Evolutionary conservation across 2,329 filamentous ascomycete species (phyloP), one percentile per base, ranked within the genome.

Genomic region (Botrytis paeoniae): DNA sequence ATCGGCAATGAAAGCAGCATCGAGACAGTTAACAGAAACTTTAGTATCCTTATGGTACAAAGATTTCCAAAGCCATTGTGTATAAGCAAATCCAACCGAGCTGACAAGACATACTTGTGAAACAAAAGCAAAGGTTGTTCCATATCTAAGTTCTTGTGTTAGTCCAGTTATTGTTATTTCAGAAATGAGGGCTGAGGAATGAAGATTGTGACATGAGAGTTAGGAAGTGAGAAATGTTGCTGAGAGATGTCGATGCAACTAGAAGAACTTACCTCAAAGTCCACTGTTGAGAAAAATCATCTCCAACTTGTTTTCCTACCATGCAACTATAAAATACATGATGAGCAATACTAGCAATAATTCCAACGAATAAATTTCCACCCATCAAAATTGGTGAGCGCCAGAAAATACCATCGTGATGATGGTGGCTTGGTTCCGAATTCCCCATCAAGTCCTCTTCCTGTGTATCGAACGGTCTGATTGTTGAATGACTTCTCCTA

Each of bases 41-140:
- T 66, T 73, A 7, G 63, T 74, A 32, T 60, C 64, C 45, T 73
- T 73, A 18, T 70, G 54, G n/a, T 70, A 63, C 14, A 76, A 41
- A 14, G 69, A 73, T 32, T 74, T 72, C 72, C 73, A 77, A n/a
- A 77, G 54, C 65, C 70, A 75, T 45, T 75, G 73, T n/a, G 73
- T 73, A 60, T 72, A 77, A 25, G 73, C 74, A 51, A 73, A 70
- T 25, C 71, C 71, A 18, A 73, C 70, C 9, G 75, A 76, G 29
- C 68, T 69, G 0, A 69, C 71, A 9, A 76, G 70, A 45, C 71
- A 70, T 16, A 74, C 54, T 41, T 77, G 73, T 10, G 73, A 65
- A 29, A 74, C 62, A 37, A 71, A 73, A n/a, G 75, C 71, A 51
- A 74, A 73, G 12, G 69, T 70, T 14, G 70, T 75, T 59, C 75